These are phyloP conservation scores for Thraustochytrium sp. DNA, from an alignment of 352 stramenopile genomes.

Conservation along the genomic window DNA sequence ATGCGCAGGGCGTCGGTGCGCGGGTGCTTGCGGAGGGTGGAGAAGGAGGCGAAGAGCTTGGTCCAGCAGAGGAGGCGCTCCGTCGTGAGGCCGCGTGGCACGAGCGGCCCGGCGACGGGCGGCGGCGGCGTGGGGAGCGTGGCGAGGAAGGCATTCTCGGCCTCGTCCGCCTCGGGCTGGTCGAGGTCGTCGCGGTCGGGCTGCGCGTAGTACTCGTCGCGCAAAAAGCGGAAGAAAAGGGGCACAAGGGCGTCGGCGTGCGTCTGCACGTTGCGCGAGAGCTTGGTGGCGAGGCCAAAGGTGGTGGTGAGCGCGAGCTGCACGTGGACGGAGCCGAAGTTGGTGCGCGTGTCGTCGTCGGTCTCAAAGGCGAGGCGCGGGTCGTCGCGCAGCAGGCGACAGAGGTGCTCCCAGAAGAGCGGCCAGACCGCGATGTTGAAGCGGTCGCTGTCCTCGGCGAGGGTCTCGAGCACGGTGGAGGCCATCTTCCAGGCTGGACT, in stretches of 20 bases:
- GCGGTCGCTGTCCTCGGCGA: neutral
- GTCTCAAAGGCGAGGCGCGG: neutral
- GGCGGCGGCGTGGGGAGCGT: neutral
- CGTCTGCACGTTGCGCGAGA: neutral
- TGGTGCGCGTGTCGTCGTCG: neutral
- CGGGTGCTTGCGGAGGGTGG: neutral
- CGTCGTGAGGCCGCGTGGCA: neutral
- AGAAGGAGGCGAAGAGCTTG: conserved; percentile 25
- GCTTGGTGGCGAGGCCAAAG: neutral
- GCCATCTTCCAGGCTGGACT: conserved; percentile 26
- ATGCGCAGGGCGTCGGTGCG: neutral
- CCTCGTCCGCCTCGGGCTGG: neutral
- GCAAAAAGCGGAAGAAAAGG: conserved; percentile 25
- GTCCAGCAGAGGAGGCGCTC: neutral
- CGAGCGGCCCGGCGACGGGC: neutral
- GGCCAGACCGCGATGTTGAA: conserved; percentile 11
- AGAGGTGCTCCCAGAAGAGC: neutral
- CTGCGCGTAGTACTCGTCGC: conserved; percentile 15
- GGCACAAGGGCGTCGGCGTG: neutral
- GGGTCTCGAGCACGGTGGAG: neutral
- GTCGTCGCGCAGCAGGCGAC: neutral
- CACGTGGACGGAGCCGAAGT: neutral
- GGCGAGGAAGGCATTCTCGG: conserved; percentile 2
- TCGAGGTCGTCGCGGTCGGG: conserved; percentile 26
- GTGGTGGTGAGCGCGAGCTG: neutral